Evolutionary conservation across 768 basidiomycete genomes (phyloP), one percentile per base, ranked within the genome.

Genomic region (Serendipita sp.): DNA sequence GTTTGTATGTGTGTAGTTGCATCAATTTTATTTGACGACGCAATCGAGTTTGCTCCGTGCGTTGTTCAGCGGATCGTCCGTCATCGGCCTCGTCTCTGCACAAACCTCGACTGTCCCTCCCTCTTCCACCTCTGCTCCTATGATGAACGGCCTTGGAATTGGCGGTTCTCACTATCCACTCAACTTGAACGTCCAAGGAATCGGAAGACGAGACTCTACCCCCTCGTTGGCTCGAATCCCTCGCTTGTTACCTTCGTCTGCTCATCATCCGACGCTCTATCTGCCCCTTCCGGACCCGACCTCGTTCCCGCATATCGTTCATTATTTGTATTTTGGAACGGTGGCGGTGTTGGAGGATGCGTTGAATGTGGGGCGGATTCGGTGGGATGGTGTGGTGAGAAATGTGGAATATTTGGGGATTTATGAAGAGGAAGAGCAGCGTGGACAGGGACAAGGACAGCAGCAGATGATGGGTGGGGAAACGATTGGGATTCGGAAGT

Each of bases 341-440:
- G 82, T 82, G 11, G 73, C 76, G 47, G 78, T 78, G 64, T 85
- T 95, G 69, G 82, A 86, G 70, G 78, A 82, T 28, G 84, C 81
- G 46, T 81, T 95, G 11, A 80, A 82, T 66, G 75, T 77, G 18
- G 84, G 85, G 18, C 73, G 78, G 63, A 79, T 91, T 51, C 81
- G 82, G 54, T 94, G 91, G 91, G 88, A 92, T 69, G 89, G 89
- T 34, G 77, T 94, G 66, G 89, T 89, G 18, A 83, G 86, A 66
- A 95, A 93, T 72, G 90, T 87, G 71, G 91, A 94, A 71, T 94
- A 90, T 71, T 84, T 95, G 58, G 86, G 84, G 18, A 79, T 94
- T 67, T 78, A 83, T 63, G 75, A 83, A 16, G 85, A 88, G 48
- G 83, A 89, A 72, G 74, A 23, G 23, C 23, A 23, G 23, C 23